Base-by-base conservation (phyloP, 441 rosid species). In the Bruguiera hainesii region DNA sequence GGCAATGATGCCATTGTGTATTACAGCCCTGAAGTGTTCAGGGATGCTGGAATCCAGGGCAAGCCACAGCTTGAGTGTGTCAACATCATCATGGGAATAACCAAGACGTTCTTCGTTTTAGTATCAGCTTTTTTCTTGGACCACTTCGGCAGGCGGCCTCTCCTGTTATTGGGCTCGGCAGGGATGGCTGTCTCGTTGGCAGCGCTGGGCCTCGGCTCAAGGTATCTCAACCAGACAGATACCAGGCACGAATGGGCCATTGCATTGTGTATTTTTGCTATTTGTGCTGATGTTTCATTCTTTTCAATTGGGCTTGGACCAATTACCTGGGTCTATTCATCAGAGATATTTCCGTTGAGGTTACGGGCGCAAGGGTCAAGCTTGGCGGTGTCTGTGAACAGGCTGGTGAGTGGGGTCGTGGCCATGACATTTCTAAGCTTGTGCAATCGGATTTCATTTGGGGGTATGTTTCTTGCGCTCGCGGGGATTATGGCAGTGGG, bases 1-100 rank as follows among this genome's bases (percentile, higher is more conserved):
- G 92, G 96, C 5, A 89, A 87, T 26, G 89, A 85, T 58, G 96
- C 96, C 1, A 88, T 88, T 1, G 75, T 88, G 18, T 85, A 83
- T 69, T 88, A 83, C 74, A 61, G 73, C 33, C 95, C 96, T 0
- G 82, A 79, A 52, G 87, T 87, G 52, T 81, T 84, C 73, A 78
- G 60, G n/a, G 76, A 37, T 2, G 87, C 92, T 13, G 92, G 96
- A n/a, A 81, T 84, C 28, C 69, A 59, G 21, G 73, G 57, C 65
- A 84, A 73, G 69, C 72, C 65, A 42, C 56, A 28, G 49, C 79
- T 87, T 0, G 76, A 84, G 4, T 84, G 86, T 0, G 73, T 89
- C 1, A 85, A 75, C 9, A 82, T 84, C 33, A 70, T 85, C 26
- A 85, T 82, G 87, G 90, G 89, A 10, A 2, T 76, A 0, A 51